Base-by-base conservation (phyloP, 2,329 filamentous ascomycete genomes). In the Coleophoma crateriformis region DNA sequence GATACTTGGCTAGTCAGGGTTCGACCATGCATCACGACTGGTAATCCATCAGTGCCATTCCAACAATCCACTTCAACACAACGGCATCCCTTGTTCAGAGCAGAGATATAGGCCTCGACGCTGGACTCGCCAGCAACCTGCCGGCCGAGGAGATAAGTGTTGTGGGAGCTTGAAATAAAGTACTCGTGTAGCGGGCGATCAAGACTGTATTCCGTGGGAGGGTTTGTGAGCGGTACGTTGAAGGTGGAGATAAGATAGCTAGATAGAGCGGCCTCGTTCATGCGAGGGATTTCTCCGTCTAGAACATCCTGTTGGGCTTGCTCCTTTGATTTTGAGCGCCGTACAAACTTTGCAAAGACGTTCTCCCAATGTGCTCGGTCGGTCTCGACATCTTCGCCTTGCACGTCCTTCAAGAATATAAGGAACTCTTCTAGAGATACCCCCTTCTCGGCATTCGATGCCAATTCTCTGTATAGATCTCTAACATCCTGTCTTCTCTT, bases 51-150 rank as follows among this genome's bases (percentile, higher is more conserved):
- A 47, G 81, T 79, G 14, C 94, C 94, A 68, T 99, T 90, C 94
- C 94, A 99, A 69, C 92, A 97, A 68, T 99, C 94, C 47, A 99
- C 90, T 70, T 99, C 94, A 42, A 99, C 85, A 67, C 94, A 97
- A 45, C 94, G 87, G 66, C 94, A 99, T 8, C 91, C 91, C 52
- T 88, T 86, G 55, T 88, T 84, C 7, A 99, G 78, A 3, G 91
- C 89, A 8, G 84, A 84, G 59, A 97, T 95, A 70, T 99, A 99
- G 40, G 90, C 90, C 67, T 99, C 94, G 2, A 95, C 88, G 63
- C 91, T 97, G 2, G 94, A 96, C 41, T 88, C 81, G 27, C 92
- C 92, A 11, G 84, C 87, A 2, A 97, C 85, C 67, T 99, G 94
- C 48, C 91, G 85, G 13, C 94, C 94, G 4, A 95, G 76, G 1